These are phyloP conservation scores for Podaxis sp. DNA, from an alignment of 768 basidiomycete genomes.

Conservation along the genomic window DNA sequence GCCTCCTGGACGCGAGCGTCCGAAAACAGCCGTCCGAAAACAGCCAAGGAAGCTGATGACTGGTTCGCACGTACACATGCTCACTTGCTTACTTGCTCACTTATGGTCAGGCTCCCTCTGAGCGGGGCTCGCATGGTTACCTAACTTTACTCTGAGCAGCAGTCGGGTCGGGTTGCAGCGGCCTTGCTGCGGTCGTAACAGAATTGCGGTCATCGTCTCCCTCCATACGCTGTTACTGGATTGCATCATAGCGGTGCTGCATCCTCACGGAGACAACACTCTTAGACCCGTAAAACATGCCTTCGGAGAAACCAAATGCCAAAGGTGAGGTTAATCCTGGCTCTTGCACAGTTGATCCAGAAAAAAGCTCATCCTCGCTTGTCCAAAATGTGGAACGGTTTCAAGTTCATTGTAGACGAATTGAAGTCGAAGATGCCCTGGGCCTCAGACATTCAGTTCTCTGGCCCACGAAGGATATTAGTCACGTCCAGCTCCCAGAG, in stretches of 20 bases:
- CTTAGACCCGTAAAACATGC: constrained; percentile 7
- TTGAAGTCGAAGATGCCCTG: constrained; percentile 44
- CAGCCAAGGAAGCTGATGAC: background rate
- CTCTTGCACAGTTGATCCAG: background rate
- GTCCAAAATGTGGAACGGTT: background rate
- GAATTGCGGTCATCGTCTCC: background rate
- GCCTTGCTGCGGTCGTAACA: constrained; percentile 5
- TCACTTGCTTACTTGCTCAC: background rate
- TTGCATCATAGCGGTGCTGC: constrained; percentile 11
- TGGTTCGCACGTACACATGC: background rate
- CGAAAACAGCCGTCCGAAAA: background rate
- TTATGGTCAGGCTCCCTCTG: background rate
- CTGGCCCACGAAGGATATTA: constrained; percentile 52
- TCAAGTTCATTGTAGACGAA: constrained; percentile 20
- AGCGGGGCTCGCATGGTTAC: background rate
- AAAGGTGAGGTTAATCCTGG: background rate
- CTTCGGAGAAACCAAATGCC: background rate
- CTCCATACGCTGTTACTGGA: background rate
- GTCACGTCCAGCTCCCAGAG: constrained; percentile 51
- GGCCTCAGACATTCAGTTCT: constrained; percentile 55
- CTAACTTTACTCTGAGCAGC: background rate
- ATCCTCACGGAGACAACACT: constrained; percentile 12
- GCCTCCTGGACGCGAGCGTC: background rate
- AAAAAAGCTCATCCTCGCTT: background rate
- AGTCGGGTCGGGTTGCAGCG: background rate